Evolutionary conservation across 2,329 filamentous ascomycete species (phyloP).

Genomic region (Sporothrix brunneoviolacea): DNA sequence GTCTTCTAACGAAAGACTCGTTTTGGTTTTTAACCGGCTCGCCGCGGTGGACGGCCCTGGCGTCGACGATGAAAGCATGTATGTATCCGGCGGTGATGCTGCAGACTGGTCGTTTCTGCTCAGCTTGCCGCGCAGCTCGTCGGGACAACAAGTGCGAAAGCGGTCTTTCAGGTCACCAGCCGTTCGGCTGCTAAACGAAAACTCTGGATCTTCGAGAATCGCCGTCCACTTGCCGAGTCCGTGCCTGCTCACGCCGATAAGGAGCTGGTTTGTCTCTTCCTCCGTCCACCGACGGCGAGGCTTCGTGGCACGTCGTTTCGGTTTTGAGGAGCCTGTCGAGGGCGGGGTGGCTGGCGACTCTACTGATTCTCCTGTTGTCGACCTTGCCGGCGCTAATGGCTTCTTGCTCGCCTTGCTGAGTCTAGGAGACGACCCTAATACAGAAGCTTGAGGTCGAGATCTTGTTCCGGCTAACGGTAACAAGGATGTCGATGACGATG

Average conservation of each 20-base stretch:
- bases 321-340: slow-evolving; percentile 26
- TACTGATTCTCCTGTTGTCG: slow-evolving; percentile 1
- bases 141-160: slow-evolving; percentile 59
- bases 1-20: slow-evolving; percentile 47
- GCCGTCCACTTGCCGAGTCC: slow-evolving; percentile 61
- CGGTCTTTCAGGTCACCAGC: slow-evolving; percentile 60
- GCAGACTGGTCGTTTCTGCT: slow-evolving; percentile 20
- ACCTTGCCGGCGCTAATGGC: slow-evolving; percentile 1
- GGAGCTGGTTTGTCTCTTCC: slow-evolving; percentile 55
- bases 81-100: slow-evolving; percentile 2
- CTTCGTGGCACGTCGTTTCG: slow-evolving; percentile 49
- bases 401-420: slow-evolving; percentile 19
- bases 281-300: slow-evolving; percentile 58
- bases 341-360: slow-evolving; percentile 15
- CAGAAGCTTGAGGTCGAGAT: not conserved
- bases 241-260: slow-evolving; percentile 55
- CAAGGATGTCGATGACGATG: not conserved
- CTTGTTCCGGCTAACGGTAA: not conserved
- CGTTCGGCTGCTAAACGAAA: slow-evolving; percentile 53
- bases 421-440: not conserved
- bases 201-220: slow-evolving; percentile 55
- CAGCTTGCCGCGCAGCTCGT: slow-evolving; percentile 45
- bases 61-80: not conserved
- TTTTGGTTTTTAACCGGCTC: slow-evolving; percentile 33
- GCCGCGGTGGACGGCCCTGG: slow-evolving; percentile 4